Base-by-base conservation (phyloP, 495 filamentous ascomycete genomes). In the Aspergillus baeticus region DNA sequence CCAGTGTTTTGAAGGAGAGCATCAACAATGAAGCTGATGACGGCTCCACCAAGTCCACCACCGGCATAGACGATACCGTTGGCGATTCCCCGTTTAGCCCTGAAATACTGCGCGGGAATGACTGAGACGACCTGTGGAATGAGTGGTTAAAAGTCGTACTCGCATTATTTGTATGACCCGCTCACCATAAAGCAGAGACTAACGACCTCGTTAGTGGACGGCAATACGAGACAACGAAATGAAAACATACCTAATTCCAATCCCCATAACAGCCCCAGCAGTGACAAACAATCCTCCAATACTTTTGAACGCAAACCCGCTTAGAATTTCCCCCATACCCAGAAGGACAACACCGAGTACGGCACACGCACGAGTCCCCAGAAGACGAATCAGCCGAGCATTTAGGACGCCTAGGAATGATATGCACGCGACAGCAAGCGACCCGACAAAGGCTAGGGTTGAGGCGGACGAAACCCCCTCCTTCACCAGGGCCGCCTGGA, bases 361-460 rank as follows among this genome's bases (percentile, higher is more conserved):
- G 8, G 31, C 2, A 70, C 76, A 77, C 10, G 54, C 55, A 6
- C 75, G 62, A 7, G 78, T 71, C 2, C 81, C 82, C 7, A 85
- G 63, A 42, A 65, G 61, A 7, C 77, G 71, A 49, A 84, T 74
- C 2, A 84, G 42, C n/a, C 73, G 70, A 0, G 75, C 76, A 63
- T 75, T 81, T 15, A 78, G 50, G 23, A 85, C 68, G 0, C 75
- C 80, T 36, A 80, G 69, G 11, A 77, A 68, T 0, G 77, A 75
- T 22, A 80, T 76, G 50, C 74, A 75, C 0, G 80, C 76, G 13
- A 75, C 63, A 29, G 67, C 69, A 5, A 84, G 61, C 3, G 80
- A 80, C 0, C 83, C 83, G 5, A 85, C 81, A 54, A 84, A 85
- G 1, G 81, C 75, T 22, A 87, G 59, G 2, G 77, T 81, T 0